A percentile compares a stretch with the other conserved stretches of the same genome.
phyloP scores from a whole-genome alignment of 1,284 basidiomycete genomes.

The Filobasidium uniguttulatum region DNA sequence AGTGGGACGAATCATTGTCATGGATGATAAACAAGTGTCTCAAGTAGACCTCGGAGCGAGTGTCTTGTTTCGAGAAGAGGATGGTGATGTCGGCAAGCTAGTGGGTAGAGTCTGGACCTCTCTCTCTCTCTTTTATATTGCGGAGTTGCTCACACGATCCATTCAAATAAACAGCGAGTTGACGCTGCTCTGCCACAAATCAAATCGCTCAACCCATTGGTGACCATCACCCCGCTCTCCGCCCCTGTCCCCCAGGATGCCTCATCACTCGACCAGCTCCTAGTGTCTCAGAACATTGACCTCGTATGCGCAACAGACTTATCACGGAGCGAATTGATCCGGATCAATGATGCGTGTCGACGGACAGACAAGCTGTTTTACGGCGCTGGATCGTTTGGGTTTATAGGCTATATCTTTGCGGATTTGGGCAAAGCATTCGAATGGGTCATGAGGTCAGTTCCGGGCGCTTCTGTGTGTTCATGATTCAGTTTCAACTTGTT shows the following conservation, averaged over 20 bases:
- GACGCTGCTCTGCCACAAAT: slow-evolving; percentile 70
- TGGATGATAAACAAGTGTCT: slow-evolving; percentile 40
- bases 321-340: slow-evolving; percentile 43
- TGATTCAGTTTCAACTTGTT: not conserved
- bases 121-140: slow-evolving; percentile 16
- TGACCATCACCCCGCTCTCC: slow-evolving; percentile 57
- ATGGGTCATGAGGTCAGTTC: slow-evolving; percentile 62
- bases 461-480: not conserved
- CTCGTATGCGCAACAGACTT: slow-evolving; percentile 72
- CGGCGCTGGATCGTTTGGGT: slow-evolving; percentile 74
- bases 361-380: slow-evolving; percentile 65
- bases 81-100: slow-evolving; percentile 61
- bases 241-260: slow-evolving; percentile 32
- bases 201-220: slow-evolving; percentile 80
- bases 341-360: slow-evolving; percentile 62
- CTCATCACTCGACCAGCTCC: slow-evolving; percentile 44
- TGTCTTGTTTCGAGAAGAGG: slow-evolving; percentile 86
- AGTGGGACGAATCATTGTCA: slow-evolving; percentile 44
- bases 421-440: slow-evolving; percentile 68
- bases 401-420: slow-evolving; percentile 85
- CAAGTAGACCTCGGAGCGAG: slow-evolving; percentile 74
- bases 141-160: slow-evolving; percentile 18
- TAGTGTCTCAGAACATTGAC: slow-evolving; percentile 49
- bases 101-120: slow-evolving; percentile 39
- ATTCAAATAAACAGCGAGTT: too few species aligned